Base-by-base conservation (phyloP, 2,329 filamentous ascomycete genomes). In the Fusarium luffae region DNA sequence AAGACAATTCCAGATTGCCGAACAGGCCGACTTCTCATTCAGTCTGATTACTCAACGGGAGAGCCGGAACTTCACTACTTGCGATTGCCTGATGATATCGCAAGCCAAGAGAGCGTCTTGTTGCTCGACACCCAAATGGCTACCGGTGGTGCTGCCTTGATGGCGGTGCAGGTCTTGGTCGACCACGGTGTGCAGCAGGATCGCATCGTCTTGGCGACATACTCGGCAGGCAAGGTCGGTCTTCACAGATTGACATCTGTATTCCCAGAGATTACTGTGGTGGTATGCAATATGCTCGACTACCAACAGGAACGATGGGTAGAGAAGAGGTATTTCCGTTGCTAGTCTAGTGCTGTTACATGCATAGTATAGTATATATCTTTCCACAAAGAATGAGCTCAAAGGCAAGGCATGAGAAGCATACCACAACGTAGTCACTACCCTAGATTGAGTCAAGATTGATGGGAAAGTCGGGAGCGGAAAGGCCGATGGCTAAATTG, bases 111-210 rank as follows among this genome's bases (percentile, higher is more conserved):
- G 70, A 91, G 91, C 51, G 93, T 99, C 19, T 84, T 99, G 64
- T 84, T 99, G 10, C 84, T 98, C 21, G 96, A 98, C 79, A 91
- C 94, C 16, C 96, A 99, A 78, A 98, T 98, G 92, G 93, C 93
- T 27, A 94, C 91, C 66, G 96, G 96, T 44, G 95, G 94, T 37
- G 88, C 89, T 18, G 89, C 88, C 2, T 83, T 99, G 61, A 99
- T 99, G 96, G 94, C 96, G 1, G 94, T 98, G 43, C 92, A 96
- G 76, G 93, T 98, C n/a, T 83, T 99, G 55, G 89, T 97, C 18
- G 96, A 99, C 78, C 94, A 98, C 76, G 96, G 96, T 13, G 94
- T 98, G 9, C 83, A 88, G 8, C 90, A 96, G 77, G 88, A 93
- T 47, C 90, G 86, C 70, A 97, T 99, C 70, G 93, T 98, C 34